These are phyloP conservation scores for Psilocybe cubensis DNA, from an alignment of 768 basidiomycete species.

Conservation along the genomic window DNA sequence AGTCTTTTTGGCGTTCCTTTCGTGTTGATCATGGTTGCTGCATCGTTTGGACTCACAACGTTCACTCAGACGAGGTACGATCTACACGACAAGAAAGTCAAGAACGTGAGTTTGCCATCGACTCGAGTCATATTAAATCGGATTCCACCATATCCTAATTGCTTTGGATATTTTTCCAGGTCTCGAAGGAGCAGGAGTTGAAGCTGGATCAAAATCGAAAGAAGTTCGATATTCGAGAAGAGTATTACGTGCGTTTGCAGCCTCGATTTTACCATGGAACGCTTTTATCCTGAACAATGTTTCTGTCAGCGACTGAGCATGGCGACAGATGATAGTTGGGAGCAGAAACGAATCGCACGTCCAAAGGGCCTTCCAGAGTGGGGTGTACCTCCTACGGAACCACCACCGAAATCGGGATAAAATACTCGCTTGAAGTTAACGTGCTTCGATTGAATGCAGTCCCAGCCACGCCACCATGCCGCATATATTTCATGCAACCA, in stretches of 20 bases:
- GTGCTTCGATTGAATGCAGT: too few relatives aligned
- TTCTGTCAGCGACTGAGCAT: slow-evolving; percentile 63
- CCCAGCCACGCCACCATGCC: too few relatives aligned
- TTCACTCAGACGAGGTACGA: slow-evolving; percentile 95
- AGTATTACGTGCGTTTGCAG: slow-evolving; percentile 82
- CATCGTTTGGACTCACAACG: slow-evolving; percentile 80
- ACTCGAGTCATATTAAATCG: too few relatives aligned
- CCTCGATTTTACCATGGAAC: background rate
- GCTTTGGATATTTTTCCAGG: slow-evolving; percentile 33
- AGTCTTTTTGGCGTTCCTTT: slow-evolving; percentile 87
- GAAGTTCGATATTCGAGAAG: slow-evolving; percentile 92
- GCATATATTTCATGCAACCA: too few relatives aligned
- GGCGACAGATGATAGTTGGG: slow-evolving; percentile 74
- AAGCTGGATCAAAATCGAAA: slow-evolving; percentile 69
- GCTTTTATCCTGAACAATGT: background rate
- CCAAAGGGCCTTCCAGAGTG: slow-evolving; percentile 92
- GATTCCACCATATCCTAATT: too few relatives aligned
- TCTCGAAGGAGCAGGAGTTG: slow-evolving; percentile 80
- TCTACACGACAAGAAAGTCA: slow-evolving; percentile 78
- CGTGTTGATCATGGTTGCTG: slow-evolving; percentile 79
- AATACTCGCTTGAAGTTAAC: background rate
- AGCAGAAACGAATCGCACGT: slow-evolving; percentile 81
- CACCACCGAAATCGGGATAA: slow-evolving; percentile 26
- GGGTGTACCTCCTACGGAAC: slow-evolving; percentile 80
- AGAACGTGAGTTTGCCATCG: slow-evolving; percentile 49